Evolutionary conservation across 2,329 filamentous ascomycete genomes (phyloP).

Genomic region (Graphiopsis chlorocephala): DNA sequence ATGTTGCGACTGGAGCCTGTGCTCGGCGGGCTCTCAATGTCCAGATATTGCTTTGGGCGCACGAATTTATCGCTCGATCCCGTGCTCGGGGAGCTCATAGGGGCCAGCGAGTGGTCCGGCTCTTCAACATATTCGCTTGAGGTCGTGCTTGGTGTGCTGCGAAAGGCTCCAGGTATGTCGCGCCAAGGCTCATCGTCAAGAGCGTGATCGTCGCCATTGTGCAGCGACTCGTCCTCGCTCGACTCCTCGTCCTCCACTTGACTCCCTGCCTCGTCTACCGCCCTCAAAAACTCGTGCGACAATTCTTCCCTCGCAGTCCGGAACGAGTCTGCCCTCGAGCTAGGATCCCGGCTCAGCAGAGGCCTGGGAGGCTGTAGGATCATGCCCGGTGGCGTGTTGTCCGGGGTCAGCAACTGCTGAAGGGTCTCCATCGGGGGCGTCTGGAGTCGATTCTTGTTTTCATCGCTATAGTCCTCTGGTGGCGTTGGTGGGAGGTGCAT

Average conservation of each 20-base stretch:
- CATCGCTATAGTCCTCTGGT: conserved; percentile 14
- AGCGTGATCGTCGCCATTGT: not conserved
- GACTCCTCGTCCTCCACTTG: not conserved
- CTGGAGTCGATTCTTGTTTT: conserved; percentile 1
- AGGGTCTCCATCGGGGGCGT: conserved; percentile 12
- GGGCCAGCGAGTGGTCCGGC: not conserved
- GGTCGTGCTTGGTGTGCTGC: conserved; percentile 9
- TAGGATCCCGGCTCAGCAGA: conserved; percentile 2
- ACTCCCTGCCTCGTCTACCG: not conserved
- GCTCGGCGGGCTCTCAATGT: conserved; percentile 9
- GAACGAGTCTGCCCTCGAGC: conserved; percentile 14
- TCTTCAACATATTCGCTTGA: not conserved
- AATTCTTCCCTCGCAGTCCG: conserved; percentile 14
- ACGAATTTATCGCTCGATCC: conserved; percentile 4
- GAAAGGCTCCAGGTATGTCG: conserved; percentile 9
- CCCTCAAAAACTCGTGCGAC: conserved; percentile 10
- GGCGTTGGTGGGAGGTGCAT: conserved; percentile 14
- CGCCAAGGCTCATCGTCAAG: conserved; percentile 8
- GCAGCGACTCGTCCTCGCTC: conserved; percentile 5
- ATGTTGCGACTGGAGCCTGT: conserved; percentile 9
- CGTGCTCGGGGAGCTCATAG: conserved; percentile 3
- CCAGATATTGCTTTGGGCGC: conserved; percentile 12
- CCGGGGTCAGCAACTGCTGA: conserved; percentile 13
- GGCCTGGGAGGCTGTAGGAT: conserved; percentile 10
- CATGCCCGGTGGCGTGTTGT: conserved; percentile 10